Evolutionary conservation across 2,329 filamentous ascomycete species (phyloP).

Genomic region (Sclerotiophoma versabilis): DNA sequence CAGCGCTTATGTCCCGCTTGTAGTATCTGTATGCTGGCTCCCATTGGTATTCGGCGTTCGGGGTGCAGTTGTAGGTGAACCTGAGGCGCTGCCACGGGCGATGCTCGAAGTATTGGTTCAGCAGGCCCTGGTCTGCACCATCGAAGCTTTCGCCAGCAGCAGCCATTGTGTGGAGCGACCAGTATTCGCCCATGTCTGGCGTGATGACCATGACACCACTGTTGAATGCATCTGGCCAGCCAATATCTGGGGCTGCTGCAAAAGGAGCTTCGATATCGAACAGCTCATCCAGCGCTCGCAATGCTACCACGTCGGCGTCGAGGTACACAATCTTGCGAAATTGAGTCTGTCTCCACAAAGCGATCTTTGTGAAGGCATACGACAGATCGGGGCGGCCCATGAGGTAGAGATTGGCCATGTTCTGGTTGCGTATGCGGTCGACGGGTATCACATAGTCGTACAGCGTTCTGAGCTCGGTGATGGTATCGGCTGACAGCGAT

Average conservation of each 20-base stretch:
- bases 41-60: slow-evolving; percentile 96
- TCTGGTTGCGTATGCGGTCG: slow-evolving; percentile 76
- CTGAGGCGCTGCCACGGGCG: slow-evolving; percentile 81
- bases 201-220: slow-evolving; percentile 93
- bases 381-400: slow-evolving; percentile 92
- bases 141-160: slow-evolving; percentile 91
- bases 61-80: slow-evolving; percentile 97
- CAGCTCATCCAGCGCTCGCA: slow-evolving; percentile 90
- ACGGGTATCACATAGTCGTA: slow-evolving; percentile 92
- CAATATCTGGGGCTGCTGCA: slow-evolving; percentile 87
- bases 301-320: slow-evolving; percentile 90
- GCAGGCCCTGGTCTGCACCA: slow-evolving; percentile 91
- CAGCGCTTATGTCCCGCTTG: slow-evolving; percentile 84
- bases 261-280: slow-evolving; percentile 71
- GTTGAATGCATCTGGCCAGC: slow-evolving; percentile 98
- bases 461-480: slow-evolving; percentile 80
- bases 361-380: slow-evolving; percentile 95
- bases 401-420: slow-evolving; percentile 82
- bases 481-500: slow-evolving; percentile 74
- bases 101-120: slow-evolving; percentile 92
- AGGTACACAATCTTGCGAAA: slow-evolving; percentile 94
- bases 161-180: slow-evolving; percentile 83
- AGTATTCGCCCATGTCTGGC: slow-evolving; percentile 87
- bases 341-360: slow-evolving; percentile 88
- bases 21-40: slow-evolving; percentile 94